Evolutionary conservation across 306 rosid species (phyloP), one percentile per base, ranked within the genome.

Genomic region (Vigna radiata): DNA sequence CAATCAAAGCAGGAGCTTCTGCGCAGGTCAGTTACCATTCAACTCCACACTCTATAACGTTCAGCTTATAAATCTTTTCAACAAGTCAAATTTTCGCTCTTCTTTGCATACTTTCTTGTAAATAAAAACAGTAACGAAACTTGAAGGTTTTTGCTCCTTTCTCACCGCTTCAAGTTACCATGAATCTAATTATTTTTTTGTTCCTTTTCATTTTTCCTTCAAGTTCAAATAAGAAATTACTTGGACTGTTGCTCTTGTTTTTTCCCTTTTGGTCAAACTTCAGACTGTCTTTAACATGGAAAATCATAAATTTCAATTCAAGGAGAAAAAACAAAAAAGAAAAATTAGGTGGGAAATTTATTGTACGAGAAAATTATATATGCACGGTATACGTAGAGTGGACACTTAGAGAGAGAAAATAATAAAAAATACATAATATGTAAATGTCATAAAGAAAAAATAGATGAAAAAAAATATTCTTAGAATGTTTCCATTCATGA

Each of bases 1-100:
- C 74, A 27, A 8, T 8, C 59, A 8, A 15, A 16, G 3, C 44
- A 48, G 9, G 5, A 69, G 61, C 60, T 27, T 69, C 74, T 11
- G 9, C 47, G 46, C 75, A 70, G 75, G 75, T 70, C 61, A 49
- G 75, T 31, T 29, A 65, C 17, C 16, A 11, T 23, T 37, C 8
- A 17, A 0, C 49, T 39, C 2, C 53, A 37, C 12, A 4, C 2
- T 17, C 10, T 14, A 13, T 27, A 13, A 2, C 6, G 13, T 13
- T 55, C n/a, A n/a, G n/a, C n/a, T n/a, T n/a, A 33, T 56, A 55
- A 55, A 21, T 21, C 8, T 27, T 29, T 29, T 29, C 33, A 29
- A 14, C 66, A 16, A 69, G n/a, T 29, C 74, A 48, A 49, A 48
- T 47, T 16, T 70, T 49, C 10, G 46, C 60, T 48, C 60, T 16